A percentile compares a stretch with the other conserved stretches of the same genome.
phyloP scores from a whole-genome alignment of 345 rosid species.

The Euphorbia lathyris region DNA sequence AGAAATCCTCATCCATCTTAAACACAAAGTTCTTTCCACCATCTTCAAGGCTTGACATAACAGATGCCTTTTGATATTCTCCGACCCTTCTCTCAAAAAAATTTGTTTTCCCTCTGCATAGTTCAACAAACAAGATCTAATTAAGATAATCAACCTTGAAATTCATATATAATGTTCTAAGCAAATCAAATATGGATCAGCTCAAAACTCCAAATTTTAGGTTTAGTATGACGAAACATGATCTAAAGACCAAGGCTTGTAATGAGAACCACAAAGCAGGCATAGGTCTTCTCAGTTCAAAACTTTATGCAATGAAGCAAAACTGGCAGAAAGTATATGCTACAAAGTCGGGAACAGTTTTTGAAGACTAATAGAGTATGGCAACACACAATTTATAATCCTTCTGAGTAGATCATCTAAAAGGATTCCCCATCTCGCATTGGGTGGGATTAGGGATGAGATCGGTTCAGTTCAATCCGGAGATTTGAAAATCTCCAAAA shows the following conservation, averaged over 20 bases:
- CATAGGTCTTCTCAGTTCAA: not conserved
- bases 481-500: too few relatives aligned
- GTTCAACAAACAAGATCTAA: conserved; percentile 8
- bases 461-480: too few relatives aligned
- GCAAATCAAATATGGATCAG: not conserved
- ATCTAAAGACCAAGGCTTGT: not conserved
- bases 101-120: conserved; percentile 72
- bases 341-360: too few relatives aligned
- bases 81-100: conserved; percentile 92
- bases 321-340: not conserved
- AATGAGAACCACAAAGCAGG: not conserved
- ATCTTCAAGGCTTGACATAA: conserved; percentile 70
- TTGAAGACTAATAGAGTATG: too few relatives aligned
- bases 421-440: too few relatives aligned
- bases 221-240: not conserved
- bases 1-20: conserved; percentile 70
- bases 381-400: not conserved
- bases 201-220: not conserved
- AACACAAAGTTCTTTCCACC: conserved; percentile 63
- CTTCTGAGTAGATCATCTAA: too few relatives aligned
- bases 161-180: not conserved
- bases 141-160: not conserved
- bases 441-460: too few relatives aligned
- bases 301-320: conserved; percentile 1
- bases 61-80: conserved; percentile 87